Evolutionary conservation across 129 eudicot genomes (phyloP), one percentile per base, ranked within the genome.

Genomic region (sunflower (Helianthus annuus)): DNA sequence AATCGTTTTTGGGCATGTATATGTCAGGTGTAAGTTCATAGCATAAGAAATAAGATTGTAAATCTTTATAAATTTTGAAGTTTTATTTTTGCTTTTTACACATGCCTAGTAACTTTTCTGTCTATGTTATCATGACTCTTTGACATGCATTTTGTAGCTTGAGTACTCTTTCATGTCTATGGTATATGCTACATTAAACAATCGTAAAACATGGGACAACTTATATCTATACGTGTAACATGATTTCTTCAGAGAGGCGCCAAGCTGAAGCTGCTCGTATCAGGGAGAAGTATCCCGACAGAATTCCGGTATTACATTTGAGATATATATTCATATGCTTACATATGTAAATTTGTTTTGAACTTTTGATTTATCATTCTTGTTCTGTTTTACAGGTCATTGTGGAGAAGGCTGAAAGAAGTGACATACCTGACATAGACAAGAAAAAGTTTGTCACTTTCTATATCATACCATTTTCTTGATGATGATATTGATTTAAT

Each of bases 191-290:
- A 15, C 10, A 6, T 11, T 61, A 51, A 55, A 4, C 55, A 9
- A 36, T 62, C 13, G 22, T 9, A 39, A 58, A 2, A 11, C 44
- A 51, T 53, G 9, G 42, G 66, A 57, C 6, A 60, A 61, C 24
- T 73, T 22, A 48, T 72, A 2, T 16, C 13, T 69, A 6, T 16
- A 11, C 49, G 7, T 71, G 6, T 55, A 61, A 10, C 6, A 13
- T 13, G n/a, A 10, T 15, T 62, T 4, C 34, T 72, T 27, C 85
- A 93, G 97, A 93, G 78, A 88, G 96, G 82, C 86, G 98, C 55
- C 97, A 90, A 78, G 97, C 97, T 48, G 97, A 93, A 88, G 96
- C 97, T 90, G 89, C 91, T 66, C 96, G 98, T 14, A 93, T 93
- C 80, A 87, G 98, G 86, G 98, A 93, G 80, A 93, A 93, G 79